Evolutionary conservation across 2,329 filamentous ascomycete species (phyloP).

Genomic region (Fusarium avenaceum): DNA sequence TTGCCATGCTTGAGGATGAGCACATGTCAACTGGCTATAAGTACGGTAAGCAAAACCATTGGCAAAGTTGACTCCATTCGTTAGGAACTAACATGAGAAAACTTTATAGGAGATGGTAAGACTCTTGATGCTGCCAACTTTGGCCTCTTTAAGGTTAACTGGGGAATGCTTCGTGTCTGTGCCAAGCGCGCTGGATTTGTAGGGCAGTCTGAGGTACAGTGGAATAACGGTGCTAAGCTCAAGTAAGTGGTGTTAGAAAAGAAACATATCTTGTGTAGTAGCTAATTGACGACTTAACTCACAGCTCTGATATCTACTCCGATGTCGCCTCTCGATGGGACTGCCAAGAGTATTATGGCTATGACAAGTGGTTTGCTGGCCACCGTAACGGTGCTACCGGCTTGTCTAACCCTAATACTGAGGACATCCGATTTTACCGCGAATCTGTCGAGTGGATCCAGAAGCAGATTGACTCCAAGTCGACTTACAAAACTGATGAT

Average conservation of each 20-base stretch:
- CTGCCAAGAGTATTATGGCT: constrained; percentile 2
- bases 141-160: constrained; percentile 6
- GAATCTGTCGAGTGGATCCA: constrained; percentile 10
- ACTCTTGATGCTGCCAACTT: constrained; percentile 8
- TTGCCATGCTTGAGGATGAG: constrained; percentile 6
- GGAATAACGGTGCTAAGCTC: constrained; percentile 1
- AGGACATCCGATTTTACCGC: constrained; percentile 1
- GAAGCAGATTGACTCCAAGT: neutral
- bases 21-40: constrained; percentile 3
- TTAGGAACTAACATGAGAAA: neutral
- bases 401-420: neutral
- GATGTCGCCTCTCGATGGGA: constrained; percentile 9
- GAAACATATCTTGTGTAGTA: too few species aligned
- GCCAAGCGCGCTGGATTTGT: neutral
- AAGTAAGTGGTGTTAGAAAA: neutral
- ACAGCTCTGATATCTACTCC: neutral
- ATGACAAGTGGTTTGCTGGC: constrained; percentile 3
- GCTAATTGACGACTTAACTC: neutral
- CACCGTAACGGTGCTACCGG: constrained; percentile 1
- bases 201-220: neutral
- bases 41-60: neutral
- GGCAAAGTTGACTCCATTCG: too few species aligned
- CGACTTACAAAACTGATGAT: neutral
- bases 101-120: neutral
- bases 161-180: constrained; percentile 6